These are phyloP conservation scores for Penicillium lividum DNA, from an alignment of 495 filamentous ascomycete species.

Conservation along the genomic window DNA sequence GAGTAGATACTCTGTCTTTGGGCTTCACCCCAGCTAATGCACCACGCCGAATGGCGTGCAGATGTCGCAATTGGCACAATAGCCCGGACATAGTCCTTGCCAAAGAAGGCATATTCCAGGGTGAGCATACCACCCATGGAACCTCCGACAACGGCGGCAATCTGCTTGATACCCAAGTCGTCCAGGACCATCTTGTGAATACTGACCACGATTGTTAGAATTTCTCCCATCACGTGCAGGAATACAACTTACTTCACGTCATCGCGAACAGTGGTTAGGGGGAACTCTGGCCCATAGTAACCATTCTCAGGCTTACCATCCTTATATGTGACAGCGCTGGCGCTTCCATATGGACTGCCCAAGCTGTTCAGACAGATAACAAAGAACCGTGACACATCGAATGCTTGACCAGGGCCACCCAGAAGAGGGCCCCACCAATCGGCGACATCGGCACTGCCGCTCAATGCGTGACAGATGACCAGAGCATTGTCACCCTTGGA, in stretches of 20 bases:
- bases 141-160: slow-evolving; percentile 91
- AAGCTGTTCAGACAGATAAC: slow-evolving; percentile 94
- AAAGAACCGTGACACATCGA: slow-evolving; percentile 91
- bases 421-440: slow-evolving; percentile 99
- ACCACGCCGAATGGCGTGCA: slow-evolving; percentile 95
- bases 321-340: slow-evolving; percentile 88
- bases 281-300: slow-evolving; percentile 93
- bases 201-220: slow-evolving; percentile 45
- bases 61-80: slow-evolving; percentile 96
- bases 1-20: slow-evolving; percentile 98
- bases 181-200: slow-evolving; percentile 91
- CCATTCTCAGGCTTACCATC: slow-evolving; percentile 73
- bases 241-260: slow-evolving; percentile 75
- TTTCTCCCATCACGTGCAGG: neutral
- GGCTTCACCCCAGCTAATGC: slow-evolving; percentile 98
- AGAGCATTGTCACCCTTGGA: slow-evolving; percentile 82
- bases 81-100: slow-evolving; percentile 85
- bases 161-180: slow-evolving; percentile 79
- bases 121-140: slow-evolving; percentile 99
- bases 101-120: slow-evolving; percentile 95
- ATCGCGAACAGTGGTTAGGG: slow-evolving; percentile 89
- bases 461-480: slow-evolving; percentile 96
- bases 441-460: slow-evolving; percentile 90
- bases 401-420: slow-evolving; percentile 84
- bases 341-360: slow-evolving; percentile 94